Conservation (phyloP, 164 flowering plant genomes). For the Annona squamosa region DNA sequence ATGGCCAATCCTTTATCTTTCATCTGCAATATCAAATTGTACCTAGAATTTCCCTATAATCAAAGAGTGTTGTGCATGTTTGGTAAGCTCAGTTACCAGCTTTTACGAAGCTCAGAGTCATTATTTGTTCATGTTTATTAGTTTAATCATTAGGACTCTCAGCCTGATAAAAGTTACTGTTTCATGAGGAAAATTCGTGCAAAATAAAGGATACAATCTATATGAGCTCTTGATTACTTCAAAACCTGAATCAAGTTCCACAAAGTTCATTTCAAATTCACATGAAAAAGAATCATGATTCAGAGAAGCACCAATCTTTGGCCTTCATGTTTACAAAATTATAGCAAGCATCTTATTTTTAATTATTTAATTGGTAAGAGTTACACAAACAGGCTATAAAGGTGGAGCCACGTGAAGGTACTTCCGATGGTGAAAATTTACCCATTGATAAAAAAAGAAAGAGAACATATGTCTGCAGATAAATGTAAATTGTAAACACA, state of each 20-base stretch:
- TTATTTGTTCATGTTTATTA: no score
- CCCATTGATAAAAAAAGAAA: not conserved
- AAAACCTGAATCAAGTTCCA: slow-evolving; percentile 10
- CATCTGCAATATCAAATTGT: slow-evolving; percentile 15
- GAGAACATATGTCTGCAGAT: not conserved
- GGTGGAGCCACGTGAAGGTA: not conserved
- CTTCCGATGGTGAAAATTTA: not conserved
- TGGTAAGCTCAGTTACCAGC: no score
- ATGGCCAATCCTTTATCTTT: slow-evolving; percentile 18
- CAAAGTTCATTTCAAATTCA: not conserved
- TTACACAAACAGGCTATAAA: no score
- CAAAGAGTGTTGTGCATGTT: not conserved
- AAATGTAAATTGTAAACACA: not conserved
- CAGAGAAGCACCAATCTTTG: not conserved
- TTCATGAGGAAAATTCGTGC: slow-evolving; percentile 15
- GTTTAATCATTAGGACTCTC: no score
- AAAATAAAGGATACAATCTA: slow-evolving; percentile 21
- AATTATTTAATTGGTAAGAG: no score
- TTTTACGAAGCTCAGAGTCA: no score
- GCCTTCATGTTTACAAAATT: no score
- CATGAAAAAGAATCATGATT: not conserved
- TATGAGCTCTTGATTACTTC: slow-evolving; percentile 16
- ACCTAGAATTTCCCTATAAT: not conserved
- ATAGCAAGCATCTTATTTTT: not conserved
- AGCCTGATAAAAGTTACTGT: not conserved